These are phyloP conservation scores for Ustilago trichophora DNA, from an alignment of 1,284 basidiomycete species.

Conservation along the genomic window DNA sequence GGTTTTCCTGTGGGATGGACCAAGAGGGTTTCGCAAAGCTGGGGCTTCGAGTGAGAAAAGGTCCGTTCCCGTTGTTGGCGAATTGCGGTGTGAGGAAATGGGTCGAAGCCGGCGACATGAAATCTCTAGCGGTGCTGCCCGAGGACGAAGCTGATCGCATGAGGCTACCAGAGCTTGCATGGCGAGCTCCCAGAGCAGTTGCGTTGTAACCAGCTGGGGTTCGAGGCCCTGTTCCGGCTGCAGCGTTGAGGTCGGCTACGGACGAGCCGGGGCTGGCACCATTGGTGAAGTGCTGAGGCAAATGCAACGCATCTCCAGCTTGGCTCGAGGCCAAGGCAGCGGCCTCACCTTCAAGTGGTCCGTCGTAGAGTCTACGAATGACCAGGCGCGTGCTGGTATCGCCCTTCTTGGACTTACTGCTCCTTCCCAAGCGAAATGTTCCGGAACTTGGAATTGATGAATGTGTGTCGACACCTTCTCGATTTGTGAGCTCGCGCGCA, in stretches of 20 bases:
- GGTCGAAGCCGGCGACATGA: conserved; percentile 12
- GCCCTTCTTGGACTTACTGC: conserved; percentile 25
- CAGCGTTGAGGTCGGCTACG: conserved; percentile 9
- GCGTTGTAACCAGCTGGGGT: conserved; percentile 5
- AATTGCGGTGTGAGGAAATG: conserved; percentile 19
- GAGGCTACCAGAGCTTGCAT: conserved; percentile 8
- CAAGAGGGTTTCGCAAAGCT: conserved; percentile 23
- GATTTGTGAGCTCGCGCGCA: conserved; percentile 24
- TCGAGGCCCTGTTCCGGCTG: not conserved
- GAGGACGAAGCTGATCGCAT: conserved; percentile 24
- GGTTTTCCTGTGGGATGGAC: conserved; percentile 37
- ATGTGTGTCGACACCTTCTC: conserved; percentile 16
- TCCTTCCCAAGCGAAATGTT: conserved; percentile 22
- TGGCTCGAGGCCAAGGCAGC: conserved; percentile 7
- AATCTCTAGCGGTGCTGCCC: conserved; percentile 22
- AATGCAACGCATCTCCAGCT: not conserved
- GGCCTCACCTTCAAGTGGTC: conserved; percentile 22
- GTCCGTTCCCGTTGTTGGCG: conserved; percentile 1
- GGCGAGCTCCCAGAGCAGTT: not conserved
- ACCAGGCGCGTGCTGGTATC: conserved; percentile 18
- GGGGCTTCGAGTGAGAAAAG: conserved; percentile 15
- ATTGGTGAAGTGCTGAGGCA: conserved; percentile 10
- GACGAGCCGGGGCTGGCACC: conserved; percentile 29
- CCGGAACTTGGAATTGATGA: conserved; percentile 13
- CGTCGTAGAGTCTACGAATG: conserved; percentile 42